phyloP scores from a whole-genome alignment of 2,329 filamentous ascomycete species.

The Venturia aucupariae region DNA sequence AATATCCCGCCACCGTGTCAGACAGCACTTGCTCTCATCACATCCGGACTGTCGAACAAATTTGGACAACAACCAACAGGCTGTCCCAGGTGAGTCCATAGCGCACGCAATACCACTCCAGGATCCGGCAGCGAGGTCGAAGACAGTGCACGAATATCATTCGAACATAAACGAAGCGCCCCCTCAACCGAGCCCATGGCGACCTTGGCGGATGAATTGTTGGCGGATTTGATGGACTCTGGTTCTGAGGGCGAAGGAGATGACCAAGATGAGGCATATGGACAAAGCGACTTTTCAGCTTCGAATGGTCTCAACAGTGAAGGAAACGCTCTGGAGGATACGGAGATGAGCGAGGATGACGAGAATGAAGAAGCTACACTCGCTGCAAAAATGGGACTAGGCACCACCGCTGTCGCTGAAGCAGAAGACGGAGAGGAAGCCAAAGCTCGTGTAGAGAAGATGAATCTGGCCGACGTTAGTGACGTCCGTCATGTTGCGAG shows the following conservation, averaged over 20 bases:
- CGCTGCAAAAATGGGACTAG: conserved; percentile 52
- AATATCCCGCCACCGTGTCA: background rate
- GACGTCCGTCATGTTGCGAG: conserved; percentile 72
- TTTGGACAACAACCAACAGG: background rate
- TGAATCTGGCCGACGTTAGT: conserved; percentile 62
- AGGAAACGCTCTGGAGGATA: conserved; percentile 17
- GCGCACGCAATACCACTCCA: background rate
- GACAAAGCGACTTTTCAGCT: conserved; percentile 19
- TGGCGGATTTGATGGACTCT: conserved; percentile 84
- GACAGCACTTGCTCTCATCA: background rate
- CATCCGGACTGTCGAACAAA: background rate
- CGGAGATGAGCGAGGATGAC: conserved; percentile 17
- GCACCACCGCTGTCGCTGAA: conserved; percentile 43
- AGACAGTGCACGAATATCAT: background rate
- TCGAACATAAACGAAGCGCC: background rate
- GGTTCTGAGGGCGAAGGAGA: conserved; percentile 65
- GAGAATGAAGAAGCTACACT: conserved; percentile 48
- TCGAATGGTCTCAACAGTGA: conserved; percentile 24
- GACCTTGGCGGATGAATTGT: conserved; percentile 81
- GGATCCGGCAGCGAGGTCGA: background rate
- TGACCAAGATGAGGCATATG: conserved; percentile 28
- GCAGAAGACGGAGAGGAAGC: conserved; percentile 27
- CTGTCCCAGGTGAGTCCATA: background rate
- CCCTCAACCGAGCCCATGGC: conserved; percentile 50
- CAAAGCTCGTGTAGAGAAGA: conserved; percentile 73